Evolutionary conservation across 2,329 filamentous ascomycete species (phyloP).

Genomic region (Aspergillus tamarii): DNA sequence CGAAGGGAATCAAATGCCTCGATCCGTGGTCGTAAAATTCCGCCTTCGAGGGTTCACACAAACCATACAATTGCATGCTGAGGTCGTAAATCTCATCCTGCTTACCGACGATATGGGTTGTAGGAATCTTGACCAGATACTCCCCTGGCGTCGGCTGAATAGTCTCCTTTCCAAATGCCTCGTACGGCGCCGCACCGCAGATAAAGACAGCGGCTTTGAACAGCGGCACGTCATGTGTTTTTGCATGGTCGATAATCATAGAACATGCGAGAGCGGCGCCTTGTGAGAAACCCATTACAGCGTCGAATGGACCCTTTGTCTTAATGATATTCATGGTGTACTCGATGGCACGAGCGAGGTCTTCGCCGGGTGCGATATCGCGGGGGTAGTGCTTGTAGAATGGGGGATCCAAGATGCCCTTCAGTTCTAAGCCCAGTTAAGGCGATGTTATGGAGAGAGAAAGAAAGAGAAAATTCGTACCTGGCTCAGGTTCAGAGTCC

Average conservation of each 20-base stretch:
- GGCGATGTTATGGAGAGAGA: neutral
- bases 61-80: slow-evolving; percentile 32
- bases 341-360: slow-evolving; percentile 30
- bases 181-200: slow-evolving; percentile 32
- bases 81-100: slow-evolving; percentile 37
- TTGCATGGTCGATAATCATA: slow-evolving; percentile 28
- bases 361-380: slow-evolving; percentile 25
- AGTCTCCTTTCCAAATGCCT: slow-evolving; percentile 25
- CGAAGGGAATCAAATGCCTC: slow-evolving; percentile 39
- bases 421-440: slow-evolving; percentile 28
- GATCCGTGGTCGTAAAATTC: slow-evolving; percentile 41
- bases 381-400: slow-evolving; percentile 37
- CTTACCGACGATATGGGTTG: slow-evolving; percentile 43
- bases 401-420: slow-evolving; percentile 34
- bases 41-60: slow-evolving; percentile 38
- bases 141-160: slow-evolving; percentile 15
- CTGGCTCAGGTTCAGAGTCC: slow-evolving; percentile 29
- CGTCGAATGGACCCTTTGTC: slow-evolving; percentile 36
- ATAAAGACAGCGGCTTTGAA: slow-evolving; percentile 38
- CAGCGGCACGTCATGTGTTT: slow-evolving; percentile 26
- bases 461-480: slow-evolving; percentile 18
- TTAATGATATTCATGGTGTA: slow-evolving; percentile 26
- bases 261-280: slow-evolving; percentile 34
- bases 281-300: slow-evolving; percentile 37
- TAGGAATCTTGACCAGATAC: slow-evolving; percentile 38